Percentiles rank a stretch among this genome's conserved stretches.
Evolutionary conservation across 1,284 basidiomycete genomes (phyloP).

Genomic region (Apiotrichum montevideense): DNA sequence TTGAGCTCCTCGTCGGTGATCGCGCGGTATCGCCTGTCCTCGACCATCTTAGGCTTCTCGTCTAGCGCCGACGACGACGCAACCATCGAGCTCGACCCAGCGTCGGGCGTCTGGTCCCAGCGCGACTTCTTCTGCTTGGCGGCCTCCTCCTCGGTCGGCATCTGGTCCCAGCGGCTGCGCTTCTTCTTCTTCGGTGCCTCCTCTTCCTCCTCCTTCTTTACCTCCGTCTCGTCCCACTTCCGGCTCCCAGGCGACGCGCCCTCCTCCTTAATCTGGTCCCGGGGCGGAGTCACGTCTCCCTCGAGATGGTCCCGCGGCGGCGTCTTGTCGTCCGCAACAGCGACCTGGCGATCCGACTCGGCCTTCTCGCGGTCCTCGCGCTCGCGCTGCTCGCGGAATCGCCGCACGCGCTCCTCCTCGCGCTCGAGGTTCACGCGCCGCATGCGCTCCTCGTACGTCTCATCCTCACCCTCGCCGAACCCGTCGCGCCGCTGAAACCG

Average conservation of each 20-base stretch:
- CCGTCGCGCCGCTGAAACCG: slow-evolving; percentile 69
- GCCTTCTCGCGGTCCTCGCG: slow-evolving; percentile 55
- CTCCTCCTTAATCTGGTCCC: slow-evolving; percentile 52
- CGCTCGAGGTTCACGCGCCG: slow-evolving; percentile 81
- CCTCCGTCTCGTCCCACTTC: slow-evolving; percentile 57
- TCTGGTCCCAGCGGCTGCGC: slow-evolving; percentile 95
- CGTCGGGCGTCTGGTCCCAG: slow-evolving; percentile 46
- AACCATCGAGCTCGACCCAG: slow-evolving; percentile 26
- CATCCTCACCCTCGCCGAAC: slow-evolving; percentile 57
- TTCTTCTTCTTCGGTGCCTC: slow-evolving; percentile 69
- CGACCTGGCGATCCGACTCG: slow-evolving; percentile 55
- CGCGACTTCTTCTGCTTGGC: slow-evolving; percentile 68
- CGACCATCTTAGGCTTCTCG: slow-evolving; percentile 62
- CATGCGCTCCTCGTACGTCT: slow-evolving; percentile 95
- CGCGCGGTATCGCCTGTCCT: slow-evolving; percentile 91
- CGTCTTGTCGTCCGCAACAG: slow-evolving; percentile 63
- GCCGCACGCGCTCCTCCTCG: slow-evolving; percentile 79
- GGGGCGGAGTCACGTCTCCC: slow-evolving; percentile 22
- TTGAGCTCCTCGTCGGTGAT: slow-evolving; percentile 95
- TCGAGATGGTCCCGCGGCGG: slow-evolving; percentile 22
- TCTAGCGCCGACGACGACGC: slow-evolving; percentile 48
- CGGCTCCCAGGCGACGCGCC: slow-evolving; percentile 63
- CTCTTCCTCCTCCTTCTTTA: slow-evolving; percentile 43
- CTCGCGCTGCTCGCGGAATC: slow-evolving; percentile 76
- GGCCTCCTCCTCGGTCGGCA: slow-evolving; percentile 55